phyloP scores from a whole-genome alignment of 2,329 filamentous ascomycete genomes.

The Coleophoma crateriformis region DNA sequence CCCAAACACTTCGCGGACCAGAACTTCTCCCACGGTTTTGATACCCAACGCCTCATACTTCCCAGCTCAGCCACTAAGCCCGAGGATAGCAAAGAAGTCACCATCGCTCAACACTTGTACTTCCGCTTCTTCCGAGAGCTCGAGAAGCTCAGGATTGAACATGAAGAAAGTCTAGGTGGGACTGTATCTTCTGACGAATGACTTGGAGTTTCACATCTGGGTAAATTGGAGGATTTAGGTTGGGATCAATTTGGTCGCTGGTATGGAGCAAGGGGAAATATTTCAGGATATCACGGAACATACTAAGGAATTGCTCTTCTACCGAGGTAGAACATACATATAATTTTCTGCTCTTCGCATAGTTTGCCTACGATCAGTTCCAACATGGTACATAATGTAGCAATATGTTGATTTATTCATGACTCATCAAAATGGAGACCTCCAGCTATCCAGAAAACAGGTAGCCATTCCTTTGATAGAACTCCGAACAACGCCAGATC shows the following conservation, averaged over 20 bases:
- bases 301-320: too few relatives aligned
- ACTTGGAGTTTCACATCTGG: background rate
- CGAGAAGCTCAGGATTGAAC: conserved; percentile 16
- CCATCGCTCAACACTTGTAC: conserved; percentile 5
- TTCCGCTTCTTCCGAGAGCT: conserved; percentile 16
- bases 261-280: too few relatives aligned
- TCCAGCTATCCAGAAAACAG: background rate
- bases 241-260: too few relatives aligned
- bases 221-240: too few relatives aligned
- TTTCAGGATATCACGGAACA: too few relatives aligned
- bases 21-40: conserved; percentile 36
- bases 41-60: conserved; percentile 15
- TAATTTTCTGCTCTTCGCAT: too few relatives aligned
- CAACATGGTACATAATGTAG: too few relatives aligned
- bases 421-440: background rate
- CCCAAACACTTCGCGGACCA: conserved; percentile 42
- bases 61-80: conserved; percentile 6
- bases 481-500: conserved; percentile 3
- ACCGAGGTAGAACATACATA: too few relatives aligned
- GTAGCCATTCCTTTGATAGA: background rate
- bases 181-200: background rate
- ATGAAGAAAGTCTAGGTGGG: conserved; percentile 17
- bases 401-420: background rate
- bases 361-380: too few relatives aligned
- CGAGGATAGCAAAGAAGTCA: conserved; percentile 11